Evolutionary conservation across 129 eudicot genomes (phyloP), one percentile per base, ranked within the genome.

Genomic region (Arctium minus): DNA sequence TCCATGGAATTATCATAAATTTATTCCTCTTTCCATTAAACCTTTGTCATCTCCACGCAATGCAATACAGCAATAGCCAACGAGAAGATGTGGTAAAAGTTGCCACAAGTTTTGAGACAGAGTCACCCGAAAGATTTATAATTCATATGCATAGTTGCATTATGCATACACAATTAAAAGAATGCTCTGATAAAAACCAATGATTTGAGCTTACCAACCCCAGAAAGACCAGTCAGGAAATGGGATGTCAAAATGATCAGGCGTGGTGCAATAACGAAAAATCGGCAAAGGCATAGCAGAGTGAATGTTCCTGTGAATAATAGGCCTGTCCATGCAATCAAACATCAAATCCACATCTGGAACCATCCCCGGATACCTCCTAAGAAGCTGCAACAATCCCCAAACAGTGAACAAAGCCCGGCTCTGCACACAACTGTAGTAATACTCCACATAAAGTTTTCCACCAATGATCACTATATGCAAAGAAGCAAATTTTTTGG

Each of bases 211-310:
- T 86, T 87, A 93, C 97, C 98, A 93, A 22, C 98, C 98, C 98
- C 98, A 93, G 79, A 91, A 93, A 73, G 96, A 93, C 97, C 96
- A 93, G 84, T 93, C 96, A 70, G 97, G 97, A 89, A 93, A 93
- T 2, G 97, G 96, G n/a, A 93, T 93, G 71, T 93, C 98, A 80
- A 80, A 86, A 82, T 88, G 91, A 37, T 88, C 35, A 62, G 84
- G 50, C 10, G 98, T 91, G 31, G 94, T 89, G 83, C 98, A 91
- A 70, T 93, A 93, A 8, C 96, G 89, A 84, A 93, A 93, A 81
- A 93, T 73, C 5, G 98, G 98, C 83, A 93, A 82, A 70, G 98
- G 98, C 89, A 75, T 79, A 10, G 79, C 79, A 6, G 81, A 68
- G 84, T 93, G 90, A 82, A 74, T 89, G 0, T 81, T 75, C 84